phyloP scores from a whole-genome alignment of 2,329 filamentous ascomycete species.

The Ascocoryne sarcoides region DNA sequence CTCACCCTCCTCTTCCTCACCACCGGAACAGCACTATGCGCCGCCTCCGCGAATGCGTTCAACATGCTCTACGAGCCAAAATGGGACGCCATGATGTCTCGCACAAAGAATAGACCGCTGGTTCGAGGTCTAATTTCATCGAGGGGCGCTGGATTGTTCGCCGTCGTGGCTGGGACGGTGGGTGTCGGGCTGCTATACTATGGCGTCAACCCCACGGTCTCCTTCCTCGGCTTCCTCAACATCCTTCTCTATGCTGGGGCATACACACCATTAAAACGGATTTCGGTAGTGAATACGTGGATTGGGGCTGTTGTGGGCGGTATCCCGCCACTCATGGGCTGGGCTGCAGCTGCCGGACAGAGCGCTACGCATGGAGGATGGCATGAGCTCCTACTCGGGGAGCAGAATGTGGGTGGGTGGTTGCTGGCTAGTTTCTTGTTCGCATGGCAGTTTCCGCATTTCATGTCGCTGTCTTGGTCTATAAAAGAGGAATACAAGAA shows the following conservation, averaged over 20 bases:
- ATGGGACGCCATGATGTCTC: conserved; percentile 85
- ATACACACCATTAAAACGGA: conserved; percentile 86
- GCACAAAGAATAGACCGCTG: conserved; percentile 84
- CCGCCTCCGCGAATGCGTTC: conserved; percentile 84
- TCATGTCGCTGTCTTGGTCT: conserved; percentile 84
- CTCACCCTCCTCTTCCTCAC: conserved; percentile 90
- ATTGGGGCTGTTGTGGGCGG: conserved; percentile 85
- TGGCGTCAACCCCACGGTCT: conserved; percentile 89
- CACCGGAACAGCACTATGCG: conserved; percentile 77
- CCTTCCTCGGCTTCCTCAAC: conserved; percentile 75
- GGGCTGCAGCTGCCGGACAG: conserved; percentile 89
- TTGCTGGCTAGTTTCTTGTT: conserved; percentile 76
- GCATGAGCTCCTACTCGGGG: conserved; percentile 66
- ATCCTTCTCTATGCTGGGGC: conserved; percentile 83
- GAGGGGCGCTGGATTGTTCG: conserved; percentile 68
- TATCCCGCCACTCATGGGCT: conserved; percentile 95
- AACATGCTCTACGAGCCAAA: conserved; percentile 96
- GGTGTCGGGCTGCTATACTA: conserved; percentile 72
- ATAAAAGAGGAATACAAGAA: conserved; percentile 83
- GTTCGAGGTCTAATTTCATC: conserved; percentile 71
- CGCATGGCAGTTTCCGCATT: conserved; percentile 97
- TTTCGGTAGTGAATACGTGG: conserved; percentile 89
- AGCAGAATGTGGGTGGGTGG: conserved; percentile 72
- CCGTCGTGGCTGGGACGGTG: conserved; percentile 57
- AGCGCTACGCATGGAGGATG: conserved; percentile 63